These are phyloP conservation scores for Syzygium aromaticum DNA, from an alignment of 345 rosid species.

Conservation along the genomic window DNA sequence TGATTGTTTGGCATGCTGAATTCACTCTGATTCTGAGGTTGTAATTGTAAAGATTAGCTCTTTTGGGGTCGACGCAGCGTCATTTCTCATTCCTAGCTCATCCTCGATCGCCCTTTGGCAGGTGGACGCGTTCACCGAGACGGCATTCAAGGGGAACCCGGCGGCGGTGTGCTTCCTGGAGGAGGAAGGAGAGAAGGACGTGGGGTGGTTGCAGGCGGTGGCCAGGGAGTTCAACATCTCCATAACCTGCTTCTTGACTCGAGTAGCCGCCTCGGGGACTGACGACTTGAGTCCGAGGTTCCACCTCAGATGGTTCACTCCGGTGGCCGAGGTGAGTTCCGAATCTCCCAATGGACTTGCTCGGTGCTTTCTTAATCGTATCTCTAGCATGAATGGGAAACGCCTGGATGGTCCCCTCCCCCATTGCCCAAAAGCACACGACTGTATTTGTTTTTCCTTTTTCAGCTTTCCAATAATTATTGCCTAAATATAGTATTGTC, in stretches of 20 bases:
- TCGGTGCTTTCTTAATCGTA: neutral
- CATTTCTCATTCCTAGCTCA: neutral
- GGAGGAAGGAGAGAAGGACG: conserved; percentile 37
- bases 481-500: neutral
- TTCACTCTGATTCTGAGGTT: neutral
- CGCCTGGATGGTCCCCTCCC: neutral
- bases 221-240: conserved; percentile 54
- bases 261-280: conserved; percentile 2
- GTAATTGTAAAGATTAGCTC: neutral
- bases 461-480: neutral
- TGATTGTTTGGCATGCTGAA: too few species aligned
- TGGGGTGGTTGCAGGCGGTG: conserved; percentile 53
- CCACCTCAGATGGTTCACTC: conserved; percentile 64
- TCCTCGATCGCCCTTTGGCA: neutral
- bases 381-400: neutral
- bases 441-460: neutral
- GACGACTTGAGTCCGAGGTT: conserved; percentile 20
- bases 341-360: neutral
- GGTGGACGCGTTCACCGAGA: conserved; percentile 79
- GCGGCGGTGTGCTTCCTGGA: conserved; percentile 74
- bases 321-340: conserved; percentile 28
- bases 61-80: neutral
- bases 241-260: conserved; percentile 36
- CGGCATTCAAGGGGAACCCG: conserved; percentile 75
- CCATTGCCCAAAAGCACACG: neutral